Percentiles rank a stretch among this genome's conserved stretches.
Evolutionary conservation across 306 rosid genomes (phyloP).

Genomic region (Sphenostylis stenocarpa): DNA sequence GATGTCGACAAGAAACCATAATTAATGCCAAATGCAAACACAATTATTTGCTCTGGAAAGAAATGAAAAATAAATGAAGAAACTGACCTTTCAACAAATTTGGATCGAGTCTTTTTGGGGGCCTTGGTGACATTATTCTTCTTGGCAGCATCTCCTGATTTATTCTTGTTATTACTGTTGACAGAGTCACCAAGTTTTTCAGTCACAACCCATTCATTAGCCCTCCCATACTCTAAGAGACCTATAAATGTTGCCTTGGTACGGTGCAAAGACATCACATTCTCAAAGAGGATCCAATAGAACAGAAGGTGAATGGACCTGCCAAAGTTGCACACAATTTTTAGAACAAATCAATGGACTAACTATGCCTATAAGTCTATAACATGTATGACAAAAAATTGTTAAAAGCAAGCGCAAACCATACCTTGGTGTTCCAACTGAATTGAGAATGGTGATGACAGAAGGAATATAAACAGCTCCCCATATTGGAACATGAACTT

Average conservation of each 20-base stretch:
- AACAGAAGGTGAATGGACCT: conserved; percentile 95
- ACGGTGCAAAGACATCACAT: conserved; percentile 98
- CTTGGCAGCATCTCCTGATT: conserved; percentile 75
- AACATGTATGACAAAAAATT: background rate
- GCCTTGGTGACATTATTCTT: conserved; percentile 61
- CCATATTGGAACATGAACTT: conserved; percentile 97
- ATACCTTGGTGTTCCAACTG: conserved; percentile 99
- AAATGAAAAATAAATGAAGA: background rate
- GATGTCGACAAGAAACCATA: conserved; percentile 4
- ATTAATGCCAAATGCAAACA: conserved; percentile 17
- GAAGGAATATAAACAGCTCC: conserved; percentile 99
- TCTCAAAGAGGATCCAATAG: conserved; percentile 98
- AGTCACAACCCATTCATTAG: conserved; percentile 97
- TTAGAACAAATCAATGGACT: background rate
- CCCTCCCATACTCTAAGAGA: conserved; percentile 79
- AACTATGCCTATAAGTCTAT: background rate
- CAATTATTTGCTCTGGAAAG: background rate
- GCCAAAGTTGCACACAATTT: conserved; percentile 23
- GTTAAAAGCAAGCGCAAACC: background rate
- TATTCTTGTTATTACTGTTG: conserved; percentile 66
- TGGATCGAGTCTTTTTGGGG: conserved; percentile 58
- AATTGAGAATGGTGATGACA: conserved; percentile 89
- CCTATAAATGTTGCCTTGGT: conserved; percentile 93
- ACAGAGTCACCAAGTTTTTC: conserved; percentile 92
- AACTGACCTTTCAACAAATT: conserved; percentile 67